These are phyloP conservation scores for Microbotryum saponariae DNA, from an alignment of 1,284 basidiomycete species.

Conservation along the genomic window DNA sequence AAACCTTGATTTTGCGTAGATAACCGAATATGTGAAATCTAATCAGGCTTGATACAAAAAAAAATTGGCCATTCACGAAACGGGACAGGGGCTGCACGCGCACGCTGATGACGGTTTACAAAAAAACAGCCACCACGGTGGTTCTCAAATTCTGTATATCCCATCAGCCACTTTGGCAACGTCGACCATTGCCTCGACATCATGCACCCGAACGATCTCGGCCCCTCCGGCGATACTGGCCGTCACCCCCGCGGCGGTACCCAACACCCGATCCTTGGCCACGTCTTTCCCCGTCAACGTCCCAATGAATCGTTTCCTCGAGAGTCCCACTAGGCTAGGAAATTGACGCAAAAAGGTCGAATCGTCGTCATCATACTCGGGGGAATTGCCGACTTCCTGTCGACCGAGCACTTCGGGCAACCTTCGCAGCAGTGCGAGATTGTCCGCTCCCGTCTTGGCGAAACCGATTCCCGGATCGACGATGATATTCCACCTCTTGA, in stretches of 20 bases:
- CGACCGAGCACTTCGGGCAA: conserved; percentile 48
- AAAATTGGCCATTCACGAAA: too few species aligned
- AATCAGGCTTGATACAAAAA: too few species aligned
- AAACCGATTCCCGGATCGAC: conserved; percentile 93
- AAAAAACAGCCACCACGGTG: too few species aligned
- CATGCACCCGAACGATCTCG: conserved; percentile 74
- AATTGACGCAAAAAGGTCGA: conserved; percentile 49
- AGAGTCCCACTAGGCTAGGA: conserved; percentile 69
- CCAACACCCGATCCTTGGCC: conserved; percentile 63
- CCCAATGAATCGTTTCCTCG: conserved; percentile 77
- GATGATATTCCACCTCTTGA: conserved; percentile 83
- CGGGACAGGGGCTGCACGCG: too few species aligned
- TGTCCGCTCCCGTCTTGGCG: conserved; percentile 74
- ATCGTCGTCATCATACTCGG: conserved; percentile 12
- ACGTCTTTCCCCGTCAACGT: conserved; percentile 48
- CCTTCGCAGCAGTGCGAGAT: conserved; percentile 60
- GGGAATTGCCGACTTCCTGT: conserved; percentile 2
- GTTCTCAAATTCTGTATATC: conserved; percentile 35
- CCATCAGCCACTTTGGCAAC: conserved; percentile 51
- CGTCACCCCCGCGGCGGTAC: conserved; percentile 71
- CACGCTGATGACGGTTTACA: too few species aligned
- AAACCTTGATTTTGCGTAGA: too few species aligned
- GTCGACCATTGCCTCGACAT: conserved; percentile 61
- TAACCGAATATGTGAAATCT: too few species aligned
- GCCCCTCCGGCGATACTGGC: conserved; percentile 69